Percentiles rank a stretch among this genome's conserved stretches.
Conservation (phyloP, 805 yeast genomes). For the Cyberlindnera lachancei region DNA sequence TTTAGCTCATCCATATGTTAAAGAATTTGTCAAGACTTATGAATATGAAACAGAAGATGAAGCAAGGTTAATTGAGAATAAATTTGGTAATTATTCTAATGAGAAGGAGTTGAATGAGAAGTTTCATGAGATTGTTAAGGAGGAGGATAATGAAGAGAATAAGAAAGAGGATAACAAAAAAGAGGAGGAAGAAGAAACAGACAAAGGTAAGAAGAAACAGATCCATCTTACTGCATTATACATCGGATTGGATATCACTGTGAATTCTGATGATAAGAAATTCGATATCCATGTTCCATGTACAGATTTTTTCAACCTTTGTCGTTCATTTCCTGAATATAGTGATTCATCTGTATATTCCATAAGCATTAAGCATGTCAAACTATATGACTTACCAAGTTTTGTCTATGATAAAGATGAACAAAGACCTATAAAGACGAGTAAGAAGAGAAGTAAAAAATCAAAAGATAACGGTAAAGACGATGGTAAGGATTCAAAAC, state of each 20-base stretch:
- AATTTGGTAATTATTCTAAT: slow-evolving; percentile 55
- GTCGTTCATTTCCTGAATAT: slow-evolving; percentile 70
- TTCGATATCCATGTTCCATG: slow-evolving; percentile 87
- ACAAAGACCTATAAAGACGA: slow-evolving; percentile 57
- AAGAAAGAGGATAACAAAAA: slow-evolving; percentile 26
- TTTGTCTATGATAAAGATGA: slow-evolving; percentile 83
- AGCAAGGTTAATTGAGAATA: slow-evolving; percentile 46
- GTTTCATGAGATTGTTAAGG: slow-evolving; percentile 27
- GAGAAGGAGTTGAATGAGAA: slow-evolving; percentile 37
- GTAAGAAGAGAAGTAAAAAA: slow-evolving; percentile 39
- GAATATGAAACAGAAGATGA: slow-evolving; percentile 44
- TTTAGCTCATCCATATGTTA: slow-evolving; percentile 86
- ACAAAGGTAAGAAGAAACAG: slow-evolving; percentile 20
- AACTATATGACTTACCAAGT: slow-evolving; percentile 73
- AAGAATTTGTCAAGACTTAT: slow-evolving; percentile 56
- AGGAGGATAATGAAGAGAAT: too few species aligned
- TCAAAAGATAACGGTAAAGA: slow-evolving; percentile 21
- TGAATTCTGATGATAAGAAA: slow-evolving; percentile 40
- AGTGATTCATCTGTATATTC: slow-evolving; percentile 44
- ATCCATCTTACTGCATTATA: slow-evolving; percentile 68
- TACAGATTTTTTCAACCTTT: slow-evolving; percentile 74
- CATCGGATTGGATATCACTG: slow-evolving; percentile 58
- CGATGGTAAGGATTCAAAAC: background rate
- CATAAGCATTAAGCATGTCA: slow-evolving; percentile 65
- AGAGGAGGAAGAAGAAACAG: background rate